phyloP scores from a whole-genome alignment of 805 yeast species.

The Blastobotrys peoriensis region DNA sequence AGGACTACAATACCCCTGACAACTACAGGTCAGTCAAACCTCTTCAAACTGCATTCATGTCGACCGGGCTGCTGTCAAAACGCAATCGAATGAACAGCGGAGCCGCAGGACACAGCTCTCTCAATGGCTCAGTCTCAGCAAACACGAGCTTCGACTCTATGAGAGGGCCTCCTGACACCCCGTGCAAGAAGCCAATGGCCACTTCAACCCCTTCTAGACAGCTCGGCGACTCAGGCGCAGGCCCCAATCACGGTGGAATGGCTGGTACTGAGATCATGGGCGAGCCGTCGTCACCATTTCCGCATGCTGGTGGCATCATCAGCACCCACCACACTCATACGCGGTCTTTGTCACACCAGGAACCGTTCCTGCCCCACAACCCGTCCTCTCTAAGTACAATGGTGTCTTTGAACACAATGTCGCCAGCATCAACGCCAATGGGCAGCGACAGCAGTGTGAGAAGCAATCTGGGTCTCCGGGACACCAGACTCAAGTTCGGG shows the following conservation, averaged over 20 bases:
- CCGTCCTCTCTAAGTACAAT: neutral
- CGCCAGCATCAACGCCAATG: neutral
- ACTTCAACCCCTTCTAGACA: slow-evolving; percentile 18
- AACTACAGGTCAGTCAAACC: slow-evolving; percentile 75
- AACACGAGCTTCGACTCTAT: neutral
- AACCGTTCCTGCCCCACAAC: neutral
- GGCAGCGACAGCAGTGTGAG: slow-evolving; percentile 1
- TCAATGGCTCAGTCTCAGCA: neutral
- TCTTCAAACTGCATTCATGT: slow-evolving; percentile 73
- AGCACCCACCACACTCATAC: neutral
- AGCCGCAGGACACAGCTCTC: slow-evolving; percentile 11
- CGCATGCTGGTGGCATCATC: neutral
- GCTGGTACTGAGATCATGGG: neutral
- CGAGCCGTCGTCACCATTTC: too few relatives aligned
- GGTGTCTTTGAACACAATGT: neutral
- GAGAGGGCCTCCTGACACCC: slow-evolving; percentile 54
- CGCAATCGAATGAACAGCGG: slow-evolving; percentile 38
- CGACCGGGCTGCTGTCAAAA: slow-evolving; percentile 65
- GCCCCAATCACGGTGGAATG: neutral
- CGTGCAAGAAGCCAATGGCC: slow-evolving; percentile 45
- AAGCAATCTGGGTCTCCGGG: slow-evolving; percentile 16
- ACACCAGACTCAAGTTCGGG: slow-evolving; percentile 15
- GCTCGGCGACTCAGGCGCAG: slow-evolving; percentile 3
- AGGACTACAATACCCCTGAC: slow-evolving; percentile 43
- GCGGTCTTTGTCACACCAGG: neutral